Base-by-base conservation (phyloP, 2,329 filamentous ascomycete genomes). In the Lasiodiplodia citricola region DNA sequence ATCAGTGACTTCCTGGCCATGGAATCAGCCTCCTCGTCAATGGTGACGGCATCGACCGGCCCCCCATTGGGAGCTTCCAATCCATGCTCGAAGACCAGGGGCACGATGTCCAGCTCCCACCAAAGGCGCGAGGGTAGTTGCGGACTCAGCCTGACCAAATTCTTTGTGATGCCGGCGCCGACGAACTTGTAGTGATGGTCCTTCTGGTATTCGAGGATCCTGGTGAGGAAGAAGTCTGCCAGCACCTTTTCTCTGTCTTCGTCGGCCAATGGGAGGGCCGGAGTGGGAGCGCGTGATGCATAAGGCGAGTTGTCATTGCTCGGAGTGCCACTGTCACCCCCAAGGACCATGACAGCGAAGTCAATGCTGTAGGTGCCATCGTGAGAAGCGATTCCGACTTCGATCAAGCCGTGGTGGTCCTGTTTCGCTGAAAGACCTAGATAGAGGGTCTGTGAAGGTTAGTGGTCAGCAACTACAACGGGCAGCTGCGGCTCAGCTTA, bases 1-100 rank as follows among this genome's bases (percentile, higher is more conserved):
- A 90, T 87, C 70, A 94, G 86, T 77, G 91, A 93, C 82, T 94
- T 94, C 70, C 92, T 86, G 1, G 90, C 90, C 87, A 94, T 91
- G 0, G 90, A 92, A 76, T 95, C 92, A 1, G 92, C 92, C 77
- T 94, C 90, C 76, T 96, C 92, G 73, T 94, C 92, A 4, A 94
- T 85, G n/a, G 85, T 81, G 75, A 88, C 88, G 41, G 81, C 78
- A 11, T 28, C 54, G 18, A 21, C 14, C 3, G 52, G 37, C 5
- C 28, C 44, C 8, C 47, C 66, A 25, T 58, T 62, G 55, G 57
- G 66, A 28, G 65, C 50, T 21, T 73, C 72, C 13, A 71, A 38
- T 16, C 68, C 68, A 38, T 73, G 73, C 44, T 73, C 71, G 21
- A 93, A 84, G 3, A 91, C 86, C 51, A 95, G 83, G 1, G 91